Evolutionary conservation across 2,329 filamentous ascomycete species (phyloP), one percentile per base, ranked within the genome.

Genomic region (Graphiopsis chlorocephala): DNA sequence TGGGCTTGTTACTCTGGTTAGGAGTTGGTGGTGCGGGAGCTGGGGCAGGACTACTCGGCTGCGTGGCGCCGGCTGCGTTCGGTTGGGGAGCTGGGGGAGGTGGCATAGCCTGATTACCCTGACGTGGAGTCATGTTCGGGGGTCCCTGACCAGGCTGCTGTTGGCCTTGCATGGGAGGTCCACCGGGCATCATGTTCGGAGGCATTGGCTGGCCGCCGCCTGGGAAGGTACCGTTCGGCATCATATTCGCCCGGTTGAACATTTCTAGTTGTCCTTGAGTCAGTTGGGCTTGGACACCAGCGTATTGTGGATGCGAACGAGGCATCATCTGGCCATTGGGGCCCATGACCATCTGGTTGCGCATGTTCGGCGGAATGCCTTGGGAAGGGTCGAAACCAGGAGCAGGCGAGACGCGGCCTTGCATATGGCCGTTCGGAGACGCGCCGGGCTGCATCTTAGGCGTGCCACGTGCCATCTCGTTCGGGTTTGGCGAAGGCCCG

Each of bases 391-490:
- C 38, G 74, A 76, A 85, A 78, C 85, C 85, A 5, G 85, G 84
- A 48, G 83, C 83, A 38, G 86, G 86, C n/a, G 86, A 88, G 65
- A 80, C 83, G 67, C 86, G 83, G 64, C 83, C 77, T 83, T 85
- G 65, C 86, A 90, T 80, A 84, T 88, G 72, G 15, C 86, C 89
- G 73, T 91, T 90, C 2, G 89, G 88, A 67, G 90, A 88, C 68
- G 92, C 87, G 64, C 85, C 87, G 42, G 84, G 84, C 65, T 86
- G 86, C 84, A 92, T 88, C 76, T 91, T 90, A 28, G 90, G 89
- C 28, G 89, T 91, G 58, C 87, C 87, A 59, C 90, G 88, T 82
- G 91, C 92, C 84, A 92, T 92, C 67, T 93, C 91, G 52, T 84
- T 82, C 25, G 91, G 89, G 74, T 91, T 93, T 38, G 91, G 91